Conservation (phyloP, 2,329 filamentous ascomycete genomes). For the Tolypocladium inflatum region DNA sequence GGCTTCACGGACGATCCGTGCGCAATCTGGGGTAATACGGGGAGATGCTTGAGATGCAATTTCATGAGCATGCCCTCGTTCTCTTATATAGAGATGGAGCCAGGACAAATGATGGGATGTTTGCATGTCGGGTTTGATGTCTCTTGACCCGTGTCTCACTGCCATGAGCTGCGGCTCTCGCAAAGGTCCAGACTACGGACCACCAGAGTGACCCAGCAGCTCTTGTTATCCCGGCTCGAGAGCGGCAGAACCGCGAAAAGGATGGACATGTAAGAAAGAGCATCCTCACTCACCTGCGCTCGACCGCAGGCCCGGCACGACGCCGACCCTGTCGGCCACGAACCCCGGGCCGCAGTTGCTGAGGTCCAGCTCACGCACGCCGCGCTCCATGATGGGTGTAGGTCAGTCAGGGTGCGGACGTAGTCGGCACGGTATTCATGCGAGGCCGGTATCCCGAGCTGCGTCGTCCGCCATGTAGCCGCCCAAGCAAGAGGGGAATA, state of each 20-base stretch:
- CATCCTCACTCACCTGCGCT: constrained; percentile 43
- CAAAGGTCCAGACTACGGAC: not conserved
- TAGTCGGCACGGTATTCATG: not conserved
- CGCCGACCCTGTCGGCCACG: constrained; percentile 44
- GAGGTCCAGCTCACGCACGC: constrained; percentile 40
- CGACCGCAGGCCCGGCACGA: constrained; percentile 47
- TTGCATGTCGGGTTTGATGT: not conserved
- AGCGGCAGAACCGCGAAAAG: not conserved
- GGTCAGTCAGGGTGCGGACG: no score
- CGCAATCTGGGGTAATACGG: not conserved
- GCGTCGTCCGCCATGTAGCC: no score
- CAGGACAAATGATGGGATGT: not conserved
- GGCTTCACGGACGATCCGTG: not conserved
- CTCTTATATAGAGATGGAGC: no score
- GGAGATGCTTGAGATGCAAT: not conserved
- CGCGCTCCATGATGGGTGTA: constrained; percentile 12
- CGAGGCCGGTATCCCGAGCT: not conserved
- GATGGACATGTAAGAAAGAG: constrained; percentile 2
- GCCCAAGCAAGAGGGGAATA: not conserved
- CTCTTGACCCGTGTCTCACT: not conserved
- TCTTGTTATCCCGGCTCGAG: not conserved
- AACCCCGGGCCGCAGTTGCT: constrained; percentile 36
- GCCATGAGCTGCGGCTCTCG: not conserved
- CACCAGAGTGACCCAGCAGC: not conserved
- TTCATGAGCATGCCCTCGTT: not conserved